Evolutionary conservation across 352 stramenopile species (phyloP), one percentile per base, ranked within the genome.

Genomic region (Globisporangium lucens): DNA sequence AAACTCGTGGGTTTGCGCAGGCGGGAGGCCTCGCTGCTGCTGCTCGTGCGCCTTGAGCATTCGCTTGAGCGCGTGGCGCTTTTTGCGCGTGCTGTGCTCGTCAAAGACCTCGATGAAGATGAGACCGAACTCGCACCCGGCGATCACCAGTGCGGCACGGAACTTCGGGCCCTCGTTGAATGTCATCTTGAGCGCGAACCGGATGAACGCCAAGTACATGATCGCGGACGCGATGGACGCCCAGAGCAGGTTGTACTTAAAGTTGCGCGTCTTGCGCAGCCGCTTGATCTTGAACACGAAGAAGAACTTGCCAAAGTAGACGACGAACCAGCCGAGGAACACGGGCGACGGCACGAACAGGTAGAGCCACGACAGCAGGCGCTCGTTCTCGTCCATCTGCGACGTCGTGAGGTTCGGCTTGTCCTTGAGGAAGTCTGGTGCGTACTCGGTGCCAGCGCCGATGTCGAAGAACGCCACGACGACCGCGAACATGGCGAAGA

Each of bases 261-360:
- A 93, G 72, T 93, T 90, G 58, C 80, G 82, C 43, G 82, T 76
- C 67, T 90, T 90, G 64, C 85, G 79, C 65, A 93, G 75, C 0
- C 82, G 80, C 65, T 93, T 90, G 72, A 93, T 91, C 67, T 81
- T 79, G 72, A 76, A 86, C 74, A 80, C 83, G 56, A 86, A 90
- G 65, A 92, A 72, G 58, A 93, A 93, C 74, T 93, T 90, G 65
- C 76, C 82, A 68, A 93, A 91, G 72, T 93, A 93, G 33, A 93
- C 84, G 49, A 93, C 68, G 60, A 90, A 79, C 84, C 84, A 93
- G 5, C 80, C 80, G 52, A 85, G 77, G n/a, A 65, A 65, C 29
- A 89, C 71, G n/a, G 84, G 84, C 58, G 84, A 87, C 33, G 85
- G 85, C 61, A 89, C 87, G 67, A 91, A 89, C 7, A 80, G 66